Conservation (phyloP, 768 basidiomycete genomes). For the Leucogyrophana mollusca region DNA sequence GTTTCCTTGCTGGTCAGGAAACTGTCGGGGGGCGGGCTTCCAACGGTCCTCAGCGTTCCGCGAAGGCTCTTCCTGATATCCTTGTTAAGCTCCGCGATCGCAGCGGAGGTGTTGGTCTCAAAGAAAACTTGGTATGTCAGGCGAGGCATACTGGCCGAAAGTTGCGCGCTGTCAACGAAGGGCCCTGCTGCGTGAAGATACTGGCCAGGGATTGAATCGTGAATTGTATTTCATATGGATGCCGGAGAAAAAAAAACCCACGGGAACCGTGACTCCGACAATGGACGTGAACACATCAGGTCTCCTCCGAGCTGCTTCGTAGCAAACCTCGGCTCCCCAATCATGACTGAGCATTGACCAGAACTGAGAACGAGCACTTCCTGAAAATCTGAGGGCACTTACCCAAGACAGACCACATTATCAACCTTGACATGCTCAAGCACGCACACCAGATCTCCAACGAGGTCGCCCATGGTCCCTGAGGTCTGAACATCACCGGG, state of each 20-base stretch:
- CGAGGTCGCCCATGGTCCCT: slow-evolving; percentile 58
- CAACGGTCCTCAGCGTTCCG: slow-evolving; percentile 49
- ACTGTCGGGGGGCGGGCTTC: slow-evolving; percentile 51
- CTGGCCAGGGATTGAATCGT: slow-evolving; percentile 30
- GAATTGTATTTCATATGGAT: not conserved
- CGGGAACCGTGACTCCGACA: slow-evolving; percentile 59
- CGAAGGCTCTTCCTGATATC: slow-evolving; percentile 60
- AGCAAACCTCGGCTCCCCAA: slow-evolving; percentile 70
- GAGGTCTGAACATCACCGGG: slow-evolving; percentile 61
- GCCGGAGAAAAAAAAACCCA: slow-evolving; percentile 32
- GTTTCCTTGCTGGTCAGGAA: slow-evolving; percentile 52
- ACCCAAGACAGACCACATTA: slow-evolving; percentile 66
- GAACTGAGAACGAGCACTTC: not conserved
- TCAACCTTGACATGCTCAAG: slow-evolving; percentile 48
- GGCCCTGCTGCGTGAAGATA: slow-evolving; percentile 55
- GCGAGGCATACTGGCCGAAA: slow-evolving; percentile 44
- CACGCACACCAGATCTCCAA: slow-evolving; percentile 63
- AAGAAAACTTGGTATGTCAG: slow-evolving; percentile 69
- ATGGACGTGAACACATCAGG: slow-evolving; percentile 65
- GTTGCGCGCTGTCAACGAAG: slow-evolving; percentile 44
- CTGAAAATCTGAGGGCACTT: slow-evolving; percentile 9
- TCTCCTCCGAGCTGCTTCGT: slow-evolving; percentile 64
- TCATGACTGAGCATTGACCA: slow-evolving; percentile 51
- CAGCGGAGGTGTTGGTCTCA: slow-evolving; percentile 43
- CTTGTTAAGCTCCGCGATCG: slow-evolving; percentile 50